Percentiles rank a stretch among this genome's conserved stretches.
Conservation (phyloP, 257 asterid species). For the Sherardia arvensis region DNA sequence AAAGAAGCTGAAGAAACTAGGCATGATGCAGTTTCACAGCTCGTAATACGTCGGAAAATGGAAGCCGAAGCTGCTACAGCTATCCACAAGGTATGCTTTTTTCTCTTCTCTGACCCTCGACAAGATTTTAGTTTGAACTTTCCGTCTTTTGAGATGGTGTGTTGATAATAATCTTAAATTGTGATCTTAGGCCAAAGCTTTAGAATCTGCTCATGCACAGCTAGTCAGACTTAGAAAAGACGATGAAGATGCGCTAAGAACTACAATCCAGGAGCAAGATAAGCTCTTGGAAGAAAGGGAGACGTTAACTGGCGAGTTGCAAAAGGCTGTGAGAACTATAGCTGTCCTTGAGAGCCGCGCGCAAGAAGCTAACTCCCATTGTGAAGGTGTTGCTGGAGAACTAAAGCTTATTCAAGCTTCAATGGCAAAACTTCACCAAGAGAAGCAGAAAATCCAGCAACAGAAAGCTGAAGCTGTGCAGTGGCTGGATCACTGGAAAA, state of each 20-base stretch:
- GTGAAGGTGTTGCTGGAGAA: slow-evolving; percentile 51
- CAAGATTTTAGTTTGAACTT: not conserved
- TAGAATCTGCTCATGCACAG: slow-evolving; percentile 44
- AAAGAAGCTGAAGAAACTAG: slow-evolving; percentile 34
- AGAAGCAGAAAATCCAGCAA: slow-evolving; percentile 47
- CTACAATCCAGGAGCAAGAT: slow-evolving; percentile 38
- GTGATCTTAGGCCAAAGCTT: slow-evolving; percentile 39
- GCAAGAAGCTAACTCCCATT: slow-evolving; percentile 46
- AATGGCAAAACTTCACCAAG: slow-evolving; percentile 35
- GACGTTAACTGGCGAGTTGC: slow-evolving; percentile 33
- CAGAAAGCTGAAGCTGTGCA: slow-evolving; percentile 48
- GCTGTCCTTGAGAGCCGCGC: slow-evolving; percentile 53
- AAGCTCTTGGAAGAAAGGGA: slow-evolving; percentile 38
- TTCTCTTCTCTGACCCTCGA: not conserved
- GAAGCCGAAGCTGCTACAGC: slow-evolving; percentile 47
- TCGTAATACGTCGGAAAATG: slow-evolving; percentile 28
- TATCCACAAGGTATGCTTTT: slow-evolving; percentile 36
- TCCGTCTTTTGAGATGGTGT: not conserved
- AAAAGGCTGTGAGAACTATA: slow-evolving; percentile 42
- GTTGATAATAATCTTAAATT: not conserved
- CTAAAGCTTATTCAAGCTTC: slow-evolving; percentile 51
- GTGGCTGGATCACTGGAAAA: slow-evolving; percentile 61
- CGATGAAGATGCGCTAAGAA: slow-evolving; percentile 42
- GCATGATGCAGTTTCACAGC: slow-evolving; percentile 34
- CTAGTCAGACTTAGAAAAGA: slow-evolving; percentile 45